Conservation (phyloP, 768 basidiomycete genomes). For the Rubroboletus pulcherrimus region DNA sequence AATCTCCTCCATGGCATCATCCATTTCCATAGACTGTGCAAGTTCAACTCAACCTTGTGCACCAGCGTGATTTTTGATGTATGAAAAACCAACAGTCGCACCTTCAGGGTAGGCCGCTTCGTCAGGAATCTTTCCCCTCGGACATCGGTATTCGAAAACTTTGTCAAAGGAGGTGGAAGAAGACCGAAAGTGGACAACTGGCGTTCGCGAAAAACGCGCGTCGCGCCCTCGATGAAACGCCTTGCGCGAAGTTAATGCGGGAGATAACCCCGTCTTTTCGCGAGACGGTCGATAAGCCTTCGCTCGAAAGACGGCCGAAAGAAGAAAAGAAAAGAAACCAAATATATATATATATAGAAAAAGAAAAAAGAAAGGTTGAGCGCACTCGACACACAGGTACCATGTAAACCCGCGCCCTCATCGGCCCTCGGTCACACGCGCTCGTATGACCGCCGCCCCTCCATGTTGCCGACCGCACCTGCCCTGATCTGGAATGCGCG, state of each 20-base stretch:
- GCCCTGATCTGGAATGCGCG: conserved; percentile 1
- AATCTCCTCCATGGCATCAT: not conserved
- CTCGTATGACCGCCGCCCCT: not conserved
- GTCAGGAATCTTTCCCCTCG: not conserved
- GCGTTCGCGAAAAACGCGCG: not conserved
- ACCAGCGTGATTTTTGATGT: not conserved
- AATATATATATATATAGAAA: not conserved
- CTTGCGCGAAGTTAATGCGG: not conserved
- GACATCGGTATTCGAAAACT: not conserved
- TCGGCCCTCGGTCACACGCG: not conserved
- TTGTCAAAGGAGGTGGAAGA: not conserved
- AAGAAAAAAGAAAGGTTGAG: not conserved
- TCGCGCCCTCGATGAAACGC: conserved; percentile 1
- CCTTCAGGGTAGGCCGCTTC: not conserved
- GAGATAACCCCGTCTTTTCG: not conserved
- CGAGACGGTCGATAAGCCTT: not conserved
- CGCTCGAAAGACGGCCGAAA: not conserved
- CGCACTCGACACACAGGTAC: not conserved
- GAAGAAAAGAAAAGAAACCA: not conserved
- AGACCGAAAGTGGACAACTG: not conserved
- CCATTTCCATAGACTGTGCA: not conserved
- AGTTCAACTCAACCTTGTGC: not conserved
- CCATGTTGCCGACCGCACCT: conserved; percentile 3
- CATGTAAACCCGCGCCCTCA: not conserved
- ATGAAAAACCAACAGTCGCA: not conserved